These are phyloP conservation scores for Rhodotorula sphaerocarpa DNA, from an alignment of 768 basidiomycete species.

Conservation along the genomic window DNA sequence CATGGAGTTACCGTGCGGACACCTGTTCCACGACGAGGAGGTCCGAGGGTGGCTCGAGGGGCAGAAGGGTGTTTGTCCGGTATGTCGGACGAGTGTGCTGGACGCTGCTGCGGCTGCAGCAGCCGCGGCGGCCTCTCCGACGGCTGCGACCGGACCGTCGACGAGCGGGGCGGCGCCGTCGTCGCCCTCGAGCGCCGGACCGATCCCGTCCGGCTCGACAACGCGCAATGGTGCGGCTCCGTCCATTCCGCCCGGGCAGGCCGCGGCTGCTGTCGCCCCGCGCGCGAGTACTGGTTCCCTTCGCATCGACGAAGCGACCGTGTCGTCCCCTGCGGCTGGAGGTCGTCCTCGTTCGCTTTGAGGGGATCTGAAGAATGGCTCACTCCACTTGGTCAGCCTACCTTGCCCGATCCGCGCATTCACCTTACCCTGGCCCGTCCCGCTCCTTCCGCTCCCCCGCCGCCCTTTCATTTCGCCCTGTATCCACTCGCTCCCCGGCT, in stretches of 20 bases:
- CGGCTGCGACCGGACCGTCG: not conserved
- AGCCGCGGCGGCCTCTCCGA: not conserved
- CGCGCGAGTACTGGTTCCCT: slow-evolving; percentile 2
- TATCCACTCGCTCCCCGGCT: not conserved
- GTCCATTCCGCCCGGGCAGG: not conserved
- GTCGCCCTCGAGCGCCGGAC: not conserved
- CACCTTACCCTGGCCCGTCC: no score
- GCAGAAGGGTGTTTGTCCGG: slow-evolving; percentile 51
- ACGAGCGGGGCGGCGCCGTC: not conserved
- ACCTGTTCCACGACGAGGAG: slow-evolving; percentile 86
- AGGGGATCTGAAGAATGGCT: not conserved
- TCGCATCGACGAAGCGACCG: not conserved
- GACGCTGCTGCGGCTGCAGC: not conserved
- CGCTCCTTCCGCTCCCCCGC: not conserved
- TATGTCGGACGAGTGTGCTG: slow-evolving; percentile 13
- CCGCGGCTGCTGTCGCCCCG: not conserved
- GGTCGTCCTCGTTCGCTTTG: not conserved
- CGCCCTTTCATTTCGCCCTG: not conserved
- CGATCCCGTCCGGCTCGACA: not conserved
- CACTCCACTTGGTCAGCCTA: no score
- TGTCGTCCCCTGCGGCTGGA: no score
- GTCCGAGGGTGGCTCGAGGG: slow-evolving; percentile 87
- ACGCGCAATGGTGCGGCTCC: no score
- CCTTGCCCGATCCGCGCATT: no score
- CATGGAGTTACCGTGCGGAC: slow-evolving; percentile 83